A percentile compares a stretch with the other conserved stretches of the same genome.
Evolutionary conservation across 257 asterid genomes (phyloP).

Genomic region (Gynochthodes officinalis): DNA sequence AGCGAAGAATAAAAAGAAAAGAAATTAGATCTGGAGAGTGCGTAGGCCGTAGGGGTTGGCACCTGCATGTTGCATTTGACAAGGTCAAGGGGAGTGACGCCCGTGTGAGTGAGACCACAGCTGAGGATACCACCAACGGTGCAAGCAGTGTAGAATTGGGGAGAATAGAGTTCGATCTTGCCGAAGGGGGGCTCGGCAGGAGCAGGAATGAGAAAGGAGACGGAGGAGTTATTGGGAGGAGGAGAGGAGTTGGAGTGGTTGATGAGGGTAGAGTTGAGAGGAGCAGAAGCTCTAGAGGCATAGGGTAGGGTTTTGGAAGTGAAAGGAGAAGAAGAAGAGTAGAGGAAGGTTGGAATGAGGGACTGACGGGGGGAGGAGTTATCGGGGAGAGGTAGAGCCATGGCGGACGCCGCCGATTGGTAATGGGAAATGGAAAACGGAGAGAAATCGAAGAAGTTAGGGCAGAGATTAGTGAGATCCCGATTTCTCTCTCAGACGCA

Average conservation of each 20-base stretch:
- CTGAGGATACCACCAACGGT: slow-evolving; percentile 57
- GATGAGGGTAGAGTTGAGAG: too few species aligned
- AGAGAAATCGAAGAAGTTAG: background rate
- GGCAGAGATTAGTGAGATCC: too few species aligned
- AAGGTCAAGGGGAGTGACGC: slow-evolving; percentile 86
- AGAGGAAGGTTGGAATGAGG: slow-evolving; percentile 65
- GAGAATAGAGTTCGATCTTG: slow-evolving; percentile 79
- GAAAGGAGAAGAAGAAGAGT: slow-evolving; percentile 36
- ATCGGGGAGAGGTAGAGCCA: slow-evolving; percentile 30
- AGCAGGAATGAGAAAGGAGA: slow-evolving; percentile 57
- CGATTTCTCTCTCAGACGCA: too few species aligned
- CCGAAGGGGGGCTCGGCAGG: slow-evolving; percentile 56
- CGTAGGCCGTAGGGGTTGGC: too few species aligned
- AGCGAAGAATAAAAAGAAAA: too few species aligned
- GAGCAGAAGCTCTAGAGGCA: slow-evolving; percentile 16
- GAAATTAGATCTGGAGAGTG: background rate
- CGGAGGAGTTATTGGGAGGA: slow-evolving; percentile 16
- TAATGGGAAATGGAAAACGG: background rate
- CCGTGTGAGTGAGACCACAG: slow-evolving; percentile 74
- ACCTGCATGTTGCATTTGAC: slow-evolving; percentile 98
- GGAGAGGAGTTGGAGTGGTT: slow-evolving; percentile 6
- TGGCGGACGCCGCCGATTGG: background rate
- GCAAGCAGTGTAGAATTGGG: slow-evolving; percentile 63
- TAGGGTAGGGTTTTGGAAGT: slow-evolving; percentile 37
- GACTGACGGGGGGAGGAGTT: slow-evolving; percentile 49